Base-by-base conservation (phyloP, 2,329 filamentous ascomycete genomes). In the Cucurbitaria berberidis region DNA sequence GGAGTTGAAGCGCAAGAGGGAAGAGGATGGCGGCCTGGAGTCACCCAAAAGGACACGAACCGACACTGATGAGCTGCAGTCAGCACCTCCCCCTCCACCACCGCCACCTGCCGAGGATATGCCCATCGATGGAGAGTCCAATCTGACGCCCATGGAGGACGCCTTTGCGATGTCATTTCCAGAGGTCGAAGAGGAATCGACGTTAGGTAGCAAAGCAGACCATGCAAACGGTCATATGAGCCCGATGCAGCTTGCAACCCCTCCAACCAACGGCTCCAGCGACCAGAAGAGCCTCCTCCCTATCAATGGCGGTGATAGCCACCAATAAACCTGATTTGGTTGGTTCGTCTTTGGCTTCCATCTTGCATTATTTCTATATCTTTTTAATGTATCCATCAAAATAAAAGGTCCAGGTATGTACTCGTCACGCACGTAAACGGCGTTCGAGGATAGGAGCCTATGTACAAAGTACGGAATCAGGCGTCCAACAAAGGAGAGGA, bases 171-270 rank as follows among this genome's bases (percentile, higher is more conserved):
- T 30, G n/a, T 55, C 53, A 8, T 48, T 48, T 11, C 30, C 40
- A 19, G 48, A 62, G 50, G 45, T 51, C 32, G 55, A 73, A 53
- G 66, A 62, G 38, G 53, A 45, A 24, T 16, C n/a, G 50, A 32
- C 59, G 18, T 5, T 41, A 5, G 48, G 57, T 13, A 49, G 26
- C 11, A 64, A 60, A 30, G 5, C 50, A 1, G 8, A 59, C 2
- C 48, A 52, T n/a, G 39, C 45, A 16, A 59, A 55, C 19, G 58
- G 52, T 4, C 45, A 63, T 21, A 41, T 46, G 18, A 76, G 74
- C 47, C 75, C 76, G 9, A 71, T 72, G 60, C 79, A 81, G 56
- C 74, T 78, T 19, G 79, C 78, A 3, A 81, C 78, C 9, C 79
- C 74, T 13, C 70, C 72, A 4, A 74, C 70, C 10, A 75, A 73